Conservation (phyloP, 306 rosid genomes). For the Inga leiocalycina region DNA sequence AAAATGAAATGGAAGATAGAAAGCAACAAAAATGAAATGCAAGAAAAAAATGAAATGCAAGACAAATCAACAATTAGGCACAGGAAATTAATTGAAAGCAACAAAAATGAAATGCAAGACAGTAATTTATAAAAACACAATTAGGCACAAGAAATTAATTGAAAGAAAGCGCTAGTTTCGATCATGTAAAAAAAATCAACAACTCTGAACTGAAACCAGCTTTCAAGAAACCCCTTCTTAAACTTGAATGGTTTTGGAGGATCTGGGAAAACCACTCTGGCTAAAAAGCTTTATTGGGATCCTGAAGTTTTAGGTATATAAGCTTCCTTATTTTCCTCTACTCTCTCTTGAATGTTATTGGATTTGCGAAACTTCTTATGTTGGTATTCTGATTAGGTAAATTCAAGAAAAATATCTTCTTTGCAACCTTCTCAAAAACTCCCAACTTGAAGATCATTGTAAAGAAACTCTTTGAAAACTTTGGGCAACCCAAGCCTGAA, state of each 20-base stretch:
- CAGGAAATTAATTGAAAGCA: too few species aligned
- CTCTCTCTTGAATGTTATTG: neutral
- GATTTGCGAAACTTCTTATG: constrained; percentile 19
- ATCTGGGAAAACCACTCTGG: constrained; percentile 64
- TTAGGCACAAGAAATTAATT: too few species aligned
- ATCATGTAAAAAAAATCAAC: too few species aligned
- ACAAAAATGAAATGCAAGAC: too few species aligned
- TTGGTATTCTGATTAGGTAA: constrained; percentile 44
- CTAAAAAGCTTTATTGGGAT: constrained; percentile 53
- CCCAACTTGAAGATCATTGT: constrained; percentile 56
- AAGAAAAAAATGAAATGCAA: too few species aligned
- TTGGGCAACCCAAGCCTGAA: constrained; percentile 39
- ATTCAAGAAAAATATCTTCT: constrained; percentile 53
- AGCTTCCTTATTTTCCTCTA: neutral
- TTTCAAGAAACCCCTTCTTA: too few species aligned
- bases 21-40: too few species aligned
- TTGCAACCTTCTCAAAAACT: constrained; percentile 43
- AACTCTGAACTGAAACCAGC: too few species aligned
- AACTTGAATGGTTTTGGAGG: constrained; percentile 74
- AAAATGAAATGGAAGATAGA: too few species aligned
- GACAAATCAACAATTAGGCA: too few species aligned
- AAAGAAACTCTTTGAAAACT: constrained; percentile 40
- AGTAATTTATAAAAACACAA: too few species aligned
- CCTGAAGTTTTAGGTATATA: constrained; percentile 47
- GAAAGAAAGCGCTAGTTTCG: too few species aligned